Evolutionary conservation across 768 basidiomycete species (phyloP).

Genomic region (Suillus lakei): DNA sequence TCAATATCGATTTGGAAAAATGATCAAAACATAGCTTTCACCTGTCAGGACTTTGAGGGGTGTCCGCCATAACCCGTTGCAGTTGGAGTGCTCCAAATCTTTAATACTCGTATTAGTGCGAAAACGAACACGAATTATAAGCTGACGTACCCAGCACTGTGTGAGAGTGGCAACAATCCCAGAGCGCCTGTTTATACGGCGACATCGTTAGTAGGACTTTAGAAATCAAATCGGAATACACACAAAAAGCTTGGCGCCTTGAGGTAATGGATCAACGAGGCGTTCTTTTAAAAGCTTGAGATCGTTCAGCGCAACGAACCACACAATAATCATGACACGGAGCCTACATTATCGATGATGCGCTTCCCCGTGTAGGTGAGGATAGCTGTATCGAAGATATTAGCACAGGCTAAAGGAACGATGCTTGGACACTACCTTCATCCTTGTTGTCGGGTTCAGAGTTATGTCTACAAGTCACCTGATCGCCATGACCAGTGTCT

Average conservation of each 20-base stretch:
- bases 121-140: not conserved
- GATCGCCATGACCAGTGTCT: slow-evolving; percentile 58
- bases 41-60: not conserved
- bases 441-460: slow-evolving; percentile 56
- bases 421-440: slow-evolving; percentile 43
- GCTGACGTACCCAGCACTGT: slow-evolving; percentile 29
- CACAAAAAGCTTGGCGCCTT: slow-evolving; percentile 32
- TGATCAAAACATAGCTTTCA: not conserved
- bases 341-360: slow-evolving; percentile 30
- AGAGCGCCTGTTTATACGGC: slow-evolving; percentile 24
- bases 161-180: slow-evolving; percentile 35
- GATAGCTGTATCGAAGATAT: slow-evolving; percentile 15
- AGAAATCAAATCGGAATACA: slow-evolving; percentile 10
- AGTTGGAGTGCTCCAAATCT: slow-evolving; percentile 32
- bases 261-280: slow-evolving; percentile 30
- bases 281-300: slow-evolving; percentile 26
- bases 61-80: slow-evolving; percentile 23
- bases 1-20: not conserved
- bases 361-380: slow-evolving; percentile 15
- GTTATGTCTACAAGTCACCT: slow-evolving; percentile 45
- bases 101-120: not conserved
- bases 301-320: not conserved
- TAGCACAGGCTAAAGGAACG: not conserved
- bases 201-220: not conserved
- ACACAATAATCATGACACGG: slow-evolving; percentile 22